Percentiles rank a stretch among this genome's conserved stretches.
Evolutionary conservation across 768 basidiomycete genomes (phyloP).

Genomic region (Cubamyces sp.): DNA sequence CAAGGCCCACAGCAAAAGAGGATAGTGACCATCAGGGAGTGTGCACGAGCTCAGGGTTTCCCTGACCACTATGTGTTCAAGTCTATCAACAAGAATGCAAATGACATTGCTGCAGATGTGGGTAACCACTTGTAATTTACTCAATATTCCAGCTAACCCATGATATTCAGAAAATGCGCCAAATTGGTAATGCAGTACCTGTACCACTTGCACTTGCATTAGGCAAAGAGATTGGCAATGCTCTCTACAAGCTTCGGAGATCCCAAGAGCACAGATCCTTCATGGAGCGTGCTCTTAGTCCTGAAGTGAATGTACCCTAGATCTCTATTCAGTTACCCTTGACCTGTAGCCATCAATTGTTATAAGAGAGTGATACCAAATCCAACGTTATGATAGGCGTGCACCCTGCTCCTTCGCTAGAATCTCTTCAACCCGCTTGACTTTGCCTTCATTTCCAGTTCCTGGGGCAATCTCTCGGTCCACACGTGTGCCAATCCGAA

Average conservation of each 20-base stretch:
- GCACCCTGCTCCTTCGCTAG: constrained; percentile 45
- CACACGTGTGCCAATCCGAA: constrained; percentile 90
- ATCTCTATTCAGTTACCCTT: too few relatives aligned
- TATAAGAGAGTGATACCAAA: neutral
- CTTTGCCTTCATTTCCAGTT: constrained; percentile 78
- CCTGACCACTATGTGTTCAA: constrained; percentile 70
- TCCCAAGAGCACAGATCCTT: constrained; percentile 37
- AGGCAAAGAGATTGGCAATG: constrained; percentile 50
- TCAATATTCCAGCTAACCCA: constrained; percentile 5
- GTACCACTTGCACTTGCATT: constrained; percentile 69
- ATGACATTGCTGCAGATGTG: constrained; percentile 54
- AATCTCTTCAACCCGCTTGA: constrained; percentile 81
- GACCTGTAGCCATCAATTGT: neutral
- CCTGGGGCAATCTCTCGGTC: constrained; percentile 67
- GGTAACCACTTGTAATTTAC: constrained; percentile 29
- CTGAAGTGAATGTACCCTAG: constrained; percentile 11
- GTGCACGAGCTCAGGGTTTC: constrained; percentile 78
- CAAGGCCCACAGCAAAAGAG: constrained; percentile 62
- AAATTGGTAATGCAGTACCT: constrained; percentile 84
- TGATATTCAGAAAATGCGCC: constrained; percentile 61
- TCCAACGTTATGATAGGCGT: neutral
- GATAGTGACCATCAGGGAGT: constrained; percentile 66
- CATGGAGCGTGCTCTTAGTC: constrained; percentile 14
- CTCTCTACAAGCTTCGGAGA: constrained; percentile 51
- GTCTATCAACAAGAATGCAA: constrained; percentile 45